These are phyloP conservation scores for sweet orange (Citrus sinensis) DNA, from an alignment of 345 rosid species.

Conservation along the genomic window DVS_A1.0 CM039165.1:36174501-36175000, in stretches of 20 bases:
- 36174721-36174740: neutral
- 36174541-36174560: rapidly evolving
- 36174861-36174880: neutral
- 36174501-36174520: too few relatives aligned
- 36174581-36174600: too few relatives aligned
- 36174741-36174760: neutral
- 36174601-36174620: neutral
- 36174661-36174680: neutral
- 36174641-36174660: neutral
- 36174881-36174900: neutral
- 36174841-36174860: neutral
- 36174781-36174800: neutral
- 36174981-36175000: neutral
- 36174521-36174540: too few relatives aligned
- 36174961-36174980: neutral
- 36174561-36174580: too few relatives aligned
- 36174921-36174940: too few relatives aligned
- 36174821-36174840: neutral
- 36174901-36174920: too few relatives aligned
- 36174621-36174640: neutral
- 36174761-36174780: slow-evolving; percentile 2
- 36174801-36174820: neutral
- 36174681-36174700: neutral
- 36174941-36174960: neutral
- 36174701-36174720: neutral